Evolutionary conservation across 169 alveolate species (phyloP), one percentile per base, ranked within the genome.

Genomic region (Cryptosporidium sp.): DNA sequence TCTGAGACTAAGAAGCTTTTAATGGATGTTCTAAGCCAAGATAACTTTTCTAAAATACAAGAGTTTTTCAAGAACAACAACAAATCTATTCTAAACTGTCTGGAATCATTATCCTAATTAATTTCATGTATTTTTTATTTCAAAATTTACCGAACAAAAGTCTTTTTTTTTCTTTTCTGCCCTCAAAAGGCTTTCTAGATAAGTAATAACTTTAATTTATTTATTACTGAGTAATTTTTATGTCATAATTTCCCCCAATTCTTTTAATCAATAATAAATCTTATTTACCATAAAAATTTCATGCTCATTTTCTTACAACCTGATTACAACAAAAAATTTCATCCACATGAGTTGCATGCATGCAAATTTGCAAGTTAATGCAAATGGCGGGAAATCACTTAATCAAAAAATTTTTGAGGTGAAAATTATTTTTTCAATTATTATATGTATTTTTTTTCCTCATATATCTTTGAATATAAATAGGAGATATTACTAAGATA

Each of bases 1-100:
- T 60, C 89, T 14, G 42, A 62, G 42, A 48, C 53, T 4, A 80
- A 65, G 42, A 65, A 23, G 10, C 65, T 45, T 26, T 21, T 70
- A 7, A 21, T 44, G 31, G 48, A 70, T 8, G 62, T 56, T 60
- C 14, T 60, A n/a, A 60, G 10, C n/a, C 60, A 56, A 56, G 71
- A 73, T 23, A 33, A 73, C 60, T 53, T 26, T 35, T 14, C 70
- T 10, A 26, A 14, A 16, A 53, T 73, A n/a, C 68, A 53, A 21
- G 60, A 58, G n/a, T 73, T 73, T 56, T 73, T 73, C 70, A 73
- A 23, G 16, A 42, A 53, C 29, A 56, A 73, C 53, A 56, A 31
- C 44, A 45, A 29, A 3, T n/a, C 70, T 58, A 56, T 73, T 42
- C 44, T 48, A 3, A 12, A 31, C n/a, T 56, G 35, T 2, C 10